phyloP scores from a whole-genome alignment of 768 basidiomycete species.

The Kondoa malvinella region DNA sequence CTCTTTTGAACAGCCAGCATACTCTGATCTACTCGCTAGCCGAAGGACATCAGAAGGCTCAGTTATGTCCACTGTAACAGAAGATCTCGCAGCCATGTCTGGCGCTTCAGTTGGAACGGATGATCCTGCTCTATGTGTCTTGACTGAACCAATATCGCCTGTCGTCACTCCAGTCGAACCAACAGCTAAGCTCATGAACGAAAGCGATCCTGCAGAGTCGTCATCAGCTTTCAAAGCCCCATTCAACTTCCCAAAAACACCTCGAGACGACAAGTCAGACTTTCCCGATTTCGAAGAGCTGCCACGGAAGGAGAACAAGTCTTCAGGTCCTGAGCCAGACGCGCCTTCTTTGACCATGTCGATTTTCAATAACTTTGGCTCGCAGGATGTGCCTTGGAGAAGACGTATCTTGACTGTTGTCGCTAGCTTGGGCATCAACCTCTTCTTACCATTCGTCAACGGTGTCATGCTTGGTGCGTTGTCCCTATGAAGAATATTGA shows the following conservation, averaged over 20 bases:
- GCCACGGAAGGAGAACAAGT: neutral
- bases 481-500: neutral
- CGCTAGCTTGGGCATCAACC: constrained; percentile 46
- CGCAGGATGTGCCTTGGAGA: constrained; percentile 17
- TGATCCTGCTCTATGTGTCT: no score
- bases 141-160: no score
- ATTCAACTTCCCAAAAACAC: neutral
- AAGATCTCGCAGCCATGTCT: no score
- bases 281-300: neutral
- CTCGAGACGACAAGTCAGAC: neutral
- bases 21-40: no score
- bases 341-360: constrained; percentile 24
- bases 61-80: no score
- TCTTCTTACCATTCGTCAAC: constrained; percentile 73
- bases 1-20: no score
- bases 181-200: no score
- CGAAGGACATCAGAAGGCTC: no score
- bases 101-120: no score
- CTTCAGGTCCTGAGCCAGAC: neutral
- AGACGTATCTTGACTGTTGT: constrained; percentile 21
- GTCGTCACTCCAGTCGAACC: no score
- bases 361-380: constrained; percentile 19
- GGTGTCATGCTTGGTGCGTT: constrained; percentile 69
- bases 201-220: no score
- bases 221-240: neutral